These are phyloP conservation scores for Trebouxia sp. DNA, from an alignment of 139 green algal genomes.

Conservation along the genomic window DNA sequence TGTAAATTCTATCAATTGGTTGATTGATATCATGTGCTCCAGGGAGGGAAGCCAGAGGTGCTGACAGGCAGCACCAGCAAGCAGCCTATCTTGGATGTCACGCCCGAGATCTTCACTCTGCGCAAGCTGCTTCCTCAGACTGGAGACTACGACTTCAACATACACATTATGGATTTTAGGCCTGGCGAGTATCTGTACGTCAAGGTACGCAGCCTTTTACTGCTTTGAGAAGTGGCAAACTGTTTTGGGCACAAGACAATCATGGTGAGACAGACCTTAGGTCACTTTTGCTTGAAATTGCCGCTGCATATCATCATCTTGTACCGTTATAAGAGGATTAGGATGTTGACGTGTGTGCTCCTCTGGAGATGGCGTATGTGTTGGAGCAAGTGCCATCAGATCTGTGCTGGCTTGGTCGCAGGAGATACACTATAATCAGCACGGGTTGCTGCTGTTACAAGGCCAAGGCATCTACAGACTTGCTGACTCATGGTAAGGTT, in stretches of 20 bases:
- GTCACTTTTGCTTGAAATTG: no score
- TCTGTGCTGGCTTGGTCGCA: neutral
- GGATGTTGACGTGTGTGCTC: no score
- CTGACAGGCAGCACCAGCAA: constrained; percentile 58
- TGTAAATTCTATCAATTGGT: neutral
- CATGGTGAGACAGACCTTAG: no score
- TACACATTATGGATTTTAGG: constrained; percentile 96
- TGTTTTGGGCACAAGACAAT: neutral
- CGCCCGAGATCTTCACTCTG: constrained; percentile 87
- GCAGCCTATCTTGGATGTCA: constrained; percentile 59
- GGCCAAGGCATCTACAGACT: constrained; percentile 95
- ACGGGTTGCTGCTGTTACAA: constrained; percentile 90
- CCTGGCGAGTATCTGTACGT: constrained; percentile 86
- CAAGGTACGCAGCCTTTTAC: constrained; percentile 64
- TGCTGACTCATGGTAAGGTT: constrained; percentile 73
- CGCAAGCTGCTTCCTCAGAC: constrained; percentile 90
- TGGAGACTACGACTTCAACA: constrained; percentile 92
- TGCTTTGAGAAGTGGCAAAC: neutral
- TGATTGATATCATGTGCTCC: neutral
- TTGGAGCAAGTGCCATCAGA: neutral
- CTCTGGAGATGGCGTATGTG: no score
- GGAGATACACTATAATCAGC: constrained; percentile 98
- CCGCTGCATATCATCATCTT: no score
- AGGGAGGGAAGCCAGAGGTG: constrained; percentile 42
- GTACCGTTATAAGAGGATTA: no score